A percentile compares a stretch with the other conserved stretches of the same genome.
phyloP scores from a whole-genome alignment of 177 flowering plant genomes.

The Telopea speciosissima region DNA sequence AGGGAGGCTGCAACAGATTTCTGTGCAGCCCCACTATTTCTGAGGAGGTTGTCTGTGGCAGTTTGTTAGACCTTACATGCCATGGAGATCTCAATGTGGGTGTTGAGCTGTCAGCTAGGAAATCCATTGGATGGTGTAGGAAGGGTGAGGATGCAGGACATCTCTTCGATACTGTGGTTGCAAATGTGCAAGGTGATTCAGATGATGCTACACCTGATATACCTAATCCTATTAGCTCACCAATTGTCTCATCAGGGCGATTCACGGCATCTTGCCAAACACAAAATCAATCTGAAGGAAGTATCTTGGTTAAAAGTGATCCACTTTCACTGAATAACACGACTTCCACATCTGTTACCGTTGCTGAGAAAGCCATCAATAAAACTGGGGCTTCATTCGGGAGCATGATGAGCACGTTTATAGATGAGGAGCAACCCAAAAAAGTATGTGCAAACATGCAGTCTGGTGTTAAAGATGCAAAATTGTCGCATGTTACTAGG shows the following conservation, averaged over 20 bases:
- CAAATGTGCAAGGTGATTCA: constrained; percentile 15
- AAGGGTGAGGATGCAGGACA: constrained; percentile 24
- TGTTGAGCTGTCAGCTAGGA: constrained; percentile 16
- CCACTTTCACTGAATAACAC: constrained; percentile 18
- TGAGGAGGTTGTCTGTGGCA: constrained; percentile 15
- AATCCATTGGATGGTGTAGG: constrained; percentile 17
- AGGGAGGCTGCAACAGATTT: constrained; percentile 8
- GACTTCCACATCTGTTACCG: constrained; percentile 19
- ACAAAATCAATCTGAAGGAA: constrained; percentile 19
- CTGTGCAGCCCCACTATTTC: constrained; percentile 11
- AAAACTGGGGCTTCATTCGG: constrained; percentile 24
- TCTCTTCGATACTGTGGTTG: constrained; percentile 47
- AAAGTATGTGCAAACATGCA: constrained; percentile 16
- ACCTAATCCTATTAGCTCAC: constrained; percentile 19
- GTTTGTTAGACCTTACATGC: constrained; percentile 13
- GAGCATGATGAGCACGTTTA: constrained; percentile 23
- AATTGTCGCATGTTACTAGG: constrained; percentile 24
- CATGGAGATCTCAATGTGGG: constrained; percentile 14
- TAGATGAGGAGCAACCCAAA: constrained; percentile 28
- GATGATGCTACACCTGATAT: constrained; percentile 24
- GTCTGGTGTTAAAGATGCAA: constrained; percentile 25
- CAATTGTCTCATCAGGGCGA: constrained; percentile 20
- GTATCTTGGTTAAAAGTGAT: constrained; percentile 15
- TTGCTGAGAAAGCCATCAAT: constrained; percentile 12
- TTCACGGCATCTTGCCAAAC: constrained; percentile 20